These are phyloP conservation scores for Friedmanniomyces simplex DNA, from an alignment of 495 filamentous ascomycete species.

Conservation along the genomic window DNA sequence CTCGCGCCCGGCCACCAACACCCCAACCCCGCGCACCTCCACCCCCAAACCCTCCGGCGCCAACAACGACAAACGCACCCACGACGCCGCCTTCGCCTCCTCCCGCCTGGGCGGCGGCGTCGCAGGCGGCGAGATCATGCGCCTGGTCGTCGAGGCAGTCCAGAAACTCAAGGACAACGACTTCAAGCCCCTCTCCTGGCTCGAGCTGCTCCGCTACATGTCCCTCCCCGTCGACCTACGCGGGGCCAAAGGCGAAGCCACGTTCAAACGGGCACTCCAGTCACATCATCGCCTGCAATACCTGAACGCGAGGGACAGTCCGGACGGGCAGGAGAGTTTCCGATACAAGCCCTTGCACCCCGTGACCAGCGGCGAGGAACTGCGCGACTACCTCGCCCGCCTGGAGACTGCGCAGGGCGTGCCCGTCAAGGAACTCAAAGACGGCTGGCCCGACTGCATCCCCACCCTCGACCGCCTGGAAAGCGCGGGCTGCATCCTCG, in stretches of 20 bases:
- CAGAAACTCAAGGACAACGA: slow-evolving; percentile 72
- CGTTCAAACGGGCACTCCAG: slow-evolving; percentile 32
- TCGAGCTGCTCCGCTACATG: slow-evolving; percentile 67
- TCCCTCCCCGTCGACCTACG: slow-evolving; percentile 37
- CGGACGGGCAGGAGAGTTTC: slow-evolving; percentile 52
- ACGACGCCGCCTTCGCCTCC: slow-evolving; percentile 28
- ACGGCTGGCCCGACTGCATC: slow-evolving; percentile 82
- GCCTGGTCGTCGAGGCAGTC: slow-evolving; percentile 73
- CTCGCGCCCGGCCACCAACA: slow-evolving; percentile 9
- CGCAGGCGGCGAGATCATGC: slow-evolving; percentile 55
- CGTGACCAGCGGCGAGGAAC: slow-evolving; percentile 60
- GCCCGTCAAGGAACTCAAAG: slow-evolving; percentile 76
- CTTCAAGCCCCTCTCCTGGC: slow-evolving; percentile 51
- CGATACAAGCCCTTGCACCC: slow-evolving; percentile 68
- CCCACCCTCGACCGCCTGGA: slow-evolving; percentile 69
- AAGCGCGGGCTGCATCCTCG: slow-evolving; percentile 63
- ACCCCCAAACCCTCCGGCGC: slow-evolving; percentile 20
- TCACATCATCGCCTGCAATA: slow-evolving; percentile 60
- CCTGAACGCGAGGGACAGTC: slow-evolving; percentile 46
- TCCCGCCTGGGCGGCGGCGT: neutral
- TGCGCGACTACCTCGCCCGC: slow-evolving; percentile 68
- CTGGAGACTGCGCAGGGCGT: slow-evolving; percentile 75
- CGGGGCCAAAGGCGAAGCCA: slow-evolving; percentile 1
- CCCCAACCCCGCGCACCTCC: slow-evolving; percentile 11
- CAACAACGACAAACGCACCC: slow-evolving; percentile 26